phyloP scores from a whole-genome alignment of 768 basidiomycete species.

The Mycena metata region DNA sequence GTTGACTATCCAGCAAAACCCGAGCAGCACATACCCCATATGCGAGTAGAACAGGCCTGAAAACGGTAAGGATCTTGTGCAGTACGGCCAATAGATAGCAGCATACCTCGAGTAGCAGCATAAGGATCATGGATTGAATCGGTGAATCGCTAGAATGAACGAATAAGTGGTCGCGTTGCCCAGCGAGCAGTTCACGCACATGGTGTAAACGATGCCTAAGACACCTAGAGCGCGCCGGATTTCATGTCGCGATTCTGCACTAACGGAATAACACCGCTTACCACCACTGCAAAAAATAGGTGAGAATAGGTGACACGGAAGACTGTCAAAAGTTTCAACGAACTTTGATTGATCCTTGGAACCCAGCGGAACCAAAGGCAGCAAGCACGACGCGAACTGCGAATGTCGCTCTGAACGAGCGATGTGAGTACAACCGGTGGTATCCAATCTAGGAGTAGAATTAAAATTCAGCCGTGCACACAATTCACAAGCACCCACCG shows the following conservation, averaged over 20 bases:
- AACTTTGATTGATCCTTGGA: constrained; percentile 87
- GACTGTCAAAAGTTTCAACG: constrained; percentile 25
- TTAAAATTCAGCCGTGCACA: too few species aligned
- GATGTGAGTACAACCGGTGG: constrained; percentile 84
- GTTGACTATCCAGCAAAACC: too few species aligned
- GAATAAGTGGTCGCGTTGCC: constrained; percentile 1
- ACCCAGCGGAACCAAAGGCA: constrained; percentile 76
- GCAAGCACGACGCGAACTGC: constrained; percentile 72
- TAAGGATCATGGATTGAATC: constrained; percentile 83
- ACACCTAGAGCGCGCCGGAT: constrained; percentile 57
- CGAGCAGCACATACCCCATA: constrained; percentile 60
- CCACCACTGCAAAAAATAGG: constrained; percentile 61
- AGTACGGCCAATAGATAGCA: too few species aligned
- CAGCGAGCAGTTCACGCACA: constrained; percentile 52
- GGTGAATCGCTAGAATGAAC: constrained; percentile 67
- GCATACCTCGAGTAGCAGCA: constrained; percentile 65
- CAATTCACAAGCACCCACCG: constrained; percentile 42
- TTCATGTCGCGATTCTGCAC: not conserved
- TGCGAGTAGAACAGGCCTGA: constrained; percentile 80
- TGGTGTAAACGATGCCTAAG: constrained; percentile 83
- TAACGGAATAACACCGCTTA: constrained; percentile 42
- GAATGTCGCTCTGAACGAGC: constrained; percentile 71
- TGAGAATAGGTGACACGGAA: constrained; percentile 19
- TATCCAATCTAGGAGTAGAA: constrained; percentile 79
- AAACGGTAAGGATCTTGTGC: too few species aligned